Base-by-base conservation (phyloP, 2,329 filamentous ascomycete genomes). In the Huntiella abstrusa region DNA sequence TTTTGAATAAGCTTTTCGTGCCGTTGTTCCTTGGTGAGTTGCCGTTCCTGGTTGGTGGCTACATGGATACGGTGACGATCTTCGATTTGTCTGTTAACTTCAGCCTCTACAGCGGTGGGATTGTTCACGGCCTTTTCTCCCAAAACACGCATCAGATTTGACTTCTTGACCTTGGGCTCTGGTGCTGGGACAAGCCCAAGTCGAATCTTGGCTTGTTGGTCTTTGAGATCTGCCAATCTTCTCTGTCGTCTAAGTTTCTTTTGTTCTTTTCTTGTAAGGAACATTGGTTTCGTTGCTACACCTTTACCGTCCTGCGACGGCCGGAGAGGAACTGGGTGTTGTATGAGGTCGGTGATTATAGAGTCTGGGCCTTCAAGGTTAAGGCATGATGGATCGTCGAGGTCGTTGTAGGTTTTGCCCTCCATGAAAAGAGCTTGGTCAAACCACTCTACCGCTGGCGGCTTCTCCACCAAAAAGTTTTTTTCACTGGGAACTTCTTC, bases 401-500 rank as follows among this genome's bases (percentile, higher is more conserved):
- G 73, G 50, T 71, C 69, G 49, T 79, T 71, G 62, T 96, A 95
- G 47, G 72, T 79, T 37, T 73, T 71, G 37, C 80, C 83, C 44
- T 81, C 71, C 12, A 93, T 70, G n/a, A 52, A 45, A 13, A 96
- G 65, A 2, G 79, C 84, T 63, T 96, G 87, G 55, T 98, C 91
- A 84, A 88, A 96, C 91, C 91, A 98, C 60, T 98, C 91, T 37
- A 96, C 72, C 5, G 80, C 80, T 3, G 91, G 91, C 7, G 91
- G 91, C 32, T 72, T 70, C 52, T 88, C 80, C 4, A 95, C 75
- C 3, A 91, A 63, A 58, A 88, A 96, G 32, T 85, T 83, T 60
- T 88, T 93, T 60, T 98, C 88, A 42, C 82, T 77, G 51, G 92
- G 80, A 28, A 84, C 63, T 53, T 88, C 88, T 59, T 96, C 88